phyloP scores from a whole-genome alignment of 1,284 basidiomycete species.

The Schizopora paradoxa region DNA sequence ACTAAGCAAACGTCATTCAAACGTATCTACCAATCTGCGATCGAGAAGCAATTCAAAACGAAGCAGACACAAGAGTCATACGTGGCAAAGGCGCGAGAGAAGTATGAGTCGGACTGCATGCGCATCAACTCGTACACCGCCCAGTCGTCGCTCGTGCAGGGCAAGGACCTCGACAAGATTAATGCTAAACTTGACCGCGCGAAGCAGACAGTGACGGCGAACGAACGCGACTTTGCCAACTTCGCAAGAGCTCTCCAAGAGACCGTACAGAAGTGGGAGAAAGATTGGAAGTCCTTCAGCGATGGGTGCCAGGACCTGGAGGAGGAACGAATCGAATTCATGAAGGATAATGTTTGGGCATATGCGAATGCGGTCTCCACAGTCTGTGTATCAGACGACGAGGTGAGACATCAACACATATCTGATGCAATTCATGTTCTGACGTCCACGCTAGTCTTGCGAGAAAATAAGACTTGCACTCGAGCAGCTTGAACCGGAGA shows the following conservation, averaged over 20 bases:
- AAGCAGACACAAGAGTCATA: slow-evolving; percentile 82
- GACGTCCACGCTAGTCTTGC: slow-evolving; percentile 61
- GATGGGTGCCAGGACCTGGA: slow-evolving; percentile 95
- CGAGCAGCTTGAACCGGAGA: slow-evolving; percentile 77
- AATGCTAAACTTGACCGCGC: slow-evolving; percentile 84
- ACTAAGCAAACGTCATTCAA: slow-evolving; percentile 70
- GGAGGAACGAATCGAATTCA: slow-evolving; percentile 88
- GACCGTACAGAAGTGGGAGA: slow-evolving; percentile 85
- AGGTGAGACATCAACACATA: slow-evolving; percentile 49
- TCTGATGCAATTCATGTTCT: slow-evolving; percentile 7
- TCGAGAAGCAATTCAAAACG: slow-evolving; percentile 86
- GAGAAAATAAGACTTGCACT: slow-evolving; percentile 79
- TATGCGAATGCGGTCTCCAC: slow-evolving; percentile 95
- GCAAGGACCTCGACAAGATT: slow-evolving; percentile 90
- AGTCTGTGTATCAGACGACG: slow-evolving; percentile 94
- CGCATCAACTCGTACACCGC: slow-evolving; percentile 96
- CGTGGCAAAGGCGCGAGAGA: slow-evolving; percentile 85
- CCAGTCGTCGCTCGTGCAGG: slow-evolving; percentile 89
- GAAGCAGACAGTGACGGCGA: slow-evolving; percentile 82
- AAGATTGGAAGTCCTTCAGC: slow-evolving; percentile 90
- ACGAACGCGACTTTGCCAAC: slow-evolving; percentile 89
- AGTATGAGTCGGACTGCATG: slow-evolving; percentile 92
- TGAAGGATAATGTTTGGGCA: slow-evolving; percentile 94
- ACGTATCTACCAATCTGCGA: slow-evolving; percentile 61
- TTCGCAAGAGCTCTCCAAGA: slow-evolving; percentile 80